These are phyloP conservation scores for Alternaria ethzedia DNA, from an alignment of 2,329 filamentous ascomycete genomes.

Conservation along the genomic window DNA sequence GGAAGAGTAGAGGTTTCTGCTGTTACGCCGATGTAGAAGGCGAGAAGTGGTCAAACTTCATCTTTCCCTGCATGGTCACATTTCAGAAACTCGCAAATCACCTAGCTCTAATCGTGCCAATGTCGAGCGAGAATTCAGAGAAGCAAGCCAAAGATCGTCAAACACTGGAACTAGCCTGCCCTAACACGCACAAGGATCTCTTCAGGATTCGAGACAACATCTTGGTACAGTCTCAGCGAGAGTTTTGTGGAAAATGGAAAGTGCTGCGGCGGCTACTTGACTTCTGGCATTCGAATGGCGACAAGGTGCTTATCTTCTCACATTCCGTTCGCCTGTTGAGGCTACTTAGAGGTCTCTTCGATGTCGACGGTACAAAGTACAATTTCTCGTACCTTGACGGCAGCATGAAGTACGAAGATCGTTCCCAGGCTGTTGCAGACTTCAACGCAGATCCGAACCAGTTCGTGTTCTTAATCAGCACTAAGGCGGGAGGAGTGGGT, in stretches of 20 bases:
- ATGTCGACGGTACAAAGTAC: constrained; percentile 76
- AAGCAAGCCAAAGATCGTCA: constrained; percentile 81
- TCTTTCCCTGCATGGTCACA: constrained; percentile 84
- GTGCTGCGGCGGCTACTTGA: constrained; percentile 83
- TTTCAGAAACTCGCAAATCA: constrained; percentile 93
- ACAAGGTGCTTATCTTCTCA: constrained; percentile 95
- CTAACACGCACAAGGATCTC: constrained; percentile 74
- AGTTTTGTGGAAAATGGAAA: constrained; percentile 97
- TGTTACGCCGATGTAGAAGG: constrained; percentile 67
- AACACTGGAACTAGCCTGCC: constrained; percentile 75
- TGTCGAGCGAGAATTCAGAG: constrained; percentile 66
- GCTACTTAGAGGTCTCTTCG: constrained; percentile 85
- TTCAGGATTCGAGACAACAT: constrained; percentile 80
- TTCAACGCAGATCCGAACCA: constrained; percentile 88
- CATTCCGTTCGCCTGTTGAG: constrained; percentile 85
- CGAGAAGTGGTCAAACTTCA: constrained; percentile 73
- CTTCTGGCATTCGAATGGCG: constrained; percentile 87
- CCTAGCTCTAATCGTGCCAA: constrained; percentile 83
- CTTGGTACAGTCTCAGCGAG: constrained; percentile 79
- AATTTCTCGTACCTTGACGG: constrained; percentile 92
- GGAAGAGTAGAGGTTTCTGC: constrained; percentile 80
- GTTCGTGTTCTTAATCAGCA: constrained; percentile 96
- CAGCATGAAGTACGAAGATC: constrained; percentile 79
- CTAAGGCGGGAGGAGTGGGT: constrained; percentile 89
- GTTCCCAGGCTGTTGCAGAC: constrained; percentile 80